A percentile compares a stretch with the other conserved stretches of the same genome.
These are phyloP conservation scores for Tilletia horrida DNA, from an alignment of 1,284 basidiomycete species.

Conservation along the genomic window DNA sequence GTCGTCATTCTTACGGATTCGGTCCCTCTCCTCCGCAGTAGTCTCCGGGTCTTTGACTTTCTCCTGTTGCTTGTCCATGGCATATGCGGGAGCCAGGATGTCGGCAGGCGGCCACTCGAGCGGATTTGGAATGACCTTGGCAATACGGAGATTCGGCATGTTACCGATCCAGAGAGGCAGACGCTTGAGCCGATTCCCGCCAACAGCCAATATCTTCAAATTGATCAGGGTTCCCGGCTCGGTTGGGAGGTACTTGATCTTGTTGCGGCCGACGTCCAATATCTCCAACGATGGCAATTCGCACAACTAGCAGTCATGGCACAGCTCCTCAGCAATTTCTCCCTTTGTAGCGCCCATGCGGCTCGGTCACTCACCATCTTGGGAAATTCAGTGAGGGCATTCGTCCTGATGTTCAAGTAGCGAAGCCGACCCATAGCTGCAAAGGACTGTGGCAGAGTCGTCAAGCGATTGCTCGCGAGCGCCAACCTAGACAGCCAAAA, in stretches of 20 bases:
- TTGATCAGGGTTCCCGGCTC: constrained; percentile 75
- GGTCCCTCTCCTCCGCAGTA: constrained; percentile 35
- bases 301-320: constrained; percentile 21
- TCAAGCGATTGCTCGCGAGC: constrained; percentile 77
- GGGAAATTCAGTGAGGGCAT: constrained; percentile 78
- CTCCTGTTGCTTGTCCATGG: constrained; percentile 29
- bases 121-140: constrained; percentile 80
- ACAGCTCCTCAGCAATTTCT: too few species aligned
- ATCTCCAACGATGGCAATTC: constrained; percentile 82
- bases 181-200: constrained; percentile 75
- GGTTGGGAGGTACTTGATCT: constrained; percentile 73
- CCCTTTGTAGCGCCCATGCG: too few species aligned
- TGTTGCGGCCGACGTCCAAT: constrained; percentile 89
- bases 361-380: constrained; percentile 67
- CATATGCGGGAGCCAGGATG: constrained; percentile 19
- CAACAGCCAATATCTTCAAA: constrained; percentile 80
- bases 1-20: constrained; percentile 40
- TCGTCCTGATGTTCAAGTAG: constrained; percentile 90
- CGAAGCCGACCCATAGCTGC: constrained; percentile 71
- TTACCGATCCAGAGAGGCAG: constrained; percentile 75
- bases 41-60: constrained; percentile 37
- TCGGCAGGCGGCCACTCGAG: constrained; percentile 73
- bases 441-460: constrained; percentile 76
- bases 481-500: constrained; percentile 71
- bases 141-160: constrained; percentile 71